Percentiles rank a stretch among this genome's conserved stretches.
Conservation (phyloP, 2,329 filamentous ascomycete species). For the Rugonectria rugulosa region DNA sequence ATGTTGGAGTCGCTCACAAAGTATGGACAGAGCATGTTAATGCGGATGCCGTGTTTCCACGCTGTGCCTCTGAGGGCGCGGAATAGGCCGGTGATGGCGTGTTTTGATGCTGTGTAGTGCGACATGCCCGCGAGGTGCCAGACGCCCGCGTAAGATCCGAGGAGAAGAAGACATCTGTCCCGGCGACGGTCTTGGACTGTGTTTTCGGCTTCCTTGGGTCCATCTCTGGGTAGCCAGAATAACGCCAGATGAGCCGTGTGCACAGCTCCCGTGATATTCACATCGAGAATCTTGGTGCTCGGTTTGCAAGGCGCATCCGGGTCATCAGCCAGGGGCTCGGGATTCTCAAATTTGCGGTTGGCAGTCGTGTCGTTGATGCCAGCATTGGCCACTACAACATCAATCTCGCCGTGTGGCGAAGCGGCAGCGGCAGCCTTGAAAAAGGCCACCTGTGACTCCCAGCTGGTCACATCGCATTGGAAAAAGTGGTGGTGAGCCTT, state of each 20-base stretch:
- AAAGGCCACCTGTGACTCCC: conserved; percentile 12
- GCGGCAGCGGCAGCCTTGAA: conserved; percentile 10
- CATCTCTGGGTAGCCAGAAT: conserved; percentile 9
- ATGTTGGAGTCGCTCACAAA: conserved; percentile 15
- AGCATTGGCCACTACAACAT: conserved; percentile 15
- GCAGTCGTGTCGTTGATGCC: conserved; percentile 6
- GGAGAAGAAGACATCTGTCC: conserved; percentile 8
- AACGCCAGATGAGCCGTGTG: conserved; percentile 8
- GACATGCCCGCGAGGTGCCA: conserved; percentile 3
- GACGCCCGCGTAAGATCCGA: conserved; percentile 13
- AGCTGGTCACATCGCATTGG: conserved; percentile 10
- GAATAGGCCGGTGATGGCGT: conserved; percentile 13
- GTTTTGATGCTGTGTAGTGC: conserved; percentile 12
- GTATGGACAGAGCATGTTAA: conserved; percentile 8
- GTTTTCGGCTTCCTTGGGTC: background rate
- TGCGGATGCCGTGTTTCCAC: conserved; percentile 13
- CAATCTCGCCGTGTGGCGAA: conserved; percentile 10
- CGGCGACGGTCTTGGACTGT: background rate
- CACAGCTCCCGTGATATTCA: conserved; percentile 14
- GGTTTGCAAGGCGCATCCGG: conserved; percentile 8
- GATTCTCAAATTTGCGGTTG: conserved; percentile 11
- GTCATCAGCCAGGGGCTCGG: background rate
- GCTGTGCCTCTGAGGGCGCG: conserved; percentile 10
- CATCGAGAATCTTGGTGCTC: background rate
- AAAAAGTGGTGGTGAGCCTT: conserved; percentile 8